Conservation (phyloP, 73 alveolate genomes). For the Paramecium pentaurelia region DNA sequence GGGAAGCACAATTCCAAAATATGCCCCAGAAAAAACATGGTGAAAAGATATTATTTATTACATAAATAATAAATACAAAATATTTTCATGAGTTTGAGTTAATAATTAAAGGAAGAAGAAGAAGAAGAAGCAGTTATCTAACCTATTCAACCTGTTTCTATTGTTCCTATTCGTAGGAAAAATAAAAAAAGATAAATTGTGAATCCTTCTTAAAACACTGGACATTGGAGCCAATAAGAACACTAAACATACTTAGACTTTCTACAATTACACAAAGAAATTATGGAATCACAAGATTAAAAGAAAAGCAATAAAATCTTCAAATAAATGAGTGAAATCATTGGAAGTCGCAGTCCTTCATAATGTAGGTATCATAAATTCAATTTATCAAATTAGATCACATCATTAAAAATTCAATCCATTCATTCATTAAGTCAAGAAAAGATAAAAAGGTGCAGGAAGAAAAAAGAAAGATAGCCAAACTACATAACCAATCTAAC, state of each 20-base stretch:
- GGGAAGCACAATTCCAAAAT: constrained; percentile 62
- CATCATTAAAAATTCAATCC: constrained; percentile 44
- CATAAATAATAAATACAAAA: background rate
- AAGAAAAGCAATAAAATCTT: constrained; percentile 12
- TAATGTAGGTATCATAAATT: background rate
- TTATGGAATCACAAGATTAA: constrained; percentile 31
- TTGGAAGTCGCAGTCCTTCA: constrained; percentile 43
- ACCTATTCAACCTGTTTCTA: background rate
- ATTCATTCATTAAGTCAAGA: background rate
- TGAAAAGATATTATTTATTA: background rate
- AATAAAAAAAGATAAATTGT: background rate
- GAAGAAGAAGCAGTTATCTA: background rate
- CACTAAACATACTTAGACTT: constrained; percentile 20
- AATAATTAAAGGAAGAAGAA: constrained; percentile 10
- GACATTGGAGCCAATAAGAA: constrained; percentile 39
- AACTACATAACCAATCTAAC: background rate
- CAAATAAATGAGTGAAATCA: constrained; percentile 31
- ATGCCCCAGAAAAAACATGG: background rate
- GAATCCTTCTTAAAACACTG: constrained; percentile 24
- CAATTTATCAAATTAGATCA: constrained; percentile 9
- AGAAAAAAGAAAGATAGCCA: constrained; percentile 32
- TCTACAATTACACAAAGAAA: background rate
- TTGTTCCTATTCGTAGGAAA: background rate
- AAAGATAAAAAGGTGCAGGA: constrained; percentile 47
- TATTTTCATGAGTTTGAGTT: constrained; percentile 19